Evolutionary conservation across 2,329 filamentous ascomycete species (phyloP).

Genomic region (Passalora sequoiae): DNA sequence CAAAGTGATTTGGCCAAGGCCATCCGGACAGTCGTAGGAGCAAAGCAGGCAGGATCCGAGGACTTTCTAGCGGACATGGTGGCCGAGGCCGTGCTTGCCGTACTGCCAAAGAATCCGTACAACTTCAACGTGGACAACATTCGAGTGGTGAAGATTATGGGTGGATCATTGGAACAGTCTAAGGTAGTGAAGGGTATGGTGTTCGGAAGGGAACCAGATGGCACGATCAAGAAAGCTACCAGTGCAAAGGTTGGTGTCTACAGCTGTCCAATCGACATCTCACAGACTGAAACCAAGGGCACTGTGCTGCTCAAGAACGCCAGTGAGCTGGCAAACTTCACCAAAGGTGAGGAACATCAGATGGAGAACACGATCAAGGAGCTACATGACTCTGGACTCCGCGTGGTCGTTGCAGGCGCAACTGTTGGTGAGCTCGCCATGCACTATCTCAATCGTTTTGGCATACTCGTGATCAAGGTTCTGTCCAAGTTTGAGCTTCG

Average conservation of each 20-base stretch:
- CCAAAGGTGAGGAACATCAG: slow-evolving; percentile 90
- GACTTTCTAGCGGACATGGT: slow-evolving; percentile 82
- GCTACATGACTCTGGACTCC: slow-evolving; percentile 84
- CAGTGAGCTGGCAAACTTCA: slow-evolving; percentile 98
- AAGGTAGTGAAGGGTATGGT: slow-evolving; percentile 97
- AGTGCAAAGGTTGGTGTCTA: slow-evolving; percentile 97
- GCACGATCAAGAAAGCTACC: slow-evolving; percentile 76
- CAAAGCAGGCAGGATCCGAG: slow-evolving; percentile 94
- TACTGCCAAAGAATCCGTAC: slow-evolving; percentile 88
- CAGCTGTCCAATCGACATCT: slow-evolving; percentile 91
- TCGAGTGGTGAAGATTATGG: slow-evolving; percentile 99
- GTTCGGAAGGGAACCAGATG: slow-evolving; percentile 91
- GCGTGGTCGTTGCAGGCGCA: slow-evolving; percentile 85
- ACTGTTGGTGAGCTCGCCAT: slow-evolving; percentile 93
- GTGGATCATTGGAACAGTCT: slow-evolving; percentile 88
- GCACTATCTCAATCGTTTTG: slow-evolving; percentile 96
- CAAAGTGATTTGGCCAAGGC: slow-evolving; percentile 87
- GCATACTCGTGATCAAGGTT: slow-evolving; percentile 92
- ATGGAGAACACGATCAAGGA: slow-evolving; percentile 91
- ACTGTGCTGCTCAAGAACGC: slow-evolving; percentile 95
- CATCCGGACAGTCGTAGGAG: slow-evolving; percentile 87
- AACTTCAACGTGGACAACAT: slow-evolving; percentile 99
- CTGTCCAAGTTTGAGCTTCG: slow-evolving; percentile 97
- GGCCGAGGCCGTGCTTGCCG: slow-evolving; percentile 74
- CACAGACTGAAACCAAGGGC: slow-evolving; percentile 97